Evolutionary conservation across 441 rosid species (phyloP).

Genomic region (Iberis amara): DNA sequence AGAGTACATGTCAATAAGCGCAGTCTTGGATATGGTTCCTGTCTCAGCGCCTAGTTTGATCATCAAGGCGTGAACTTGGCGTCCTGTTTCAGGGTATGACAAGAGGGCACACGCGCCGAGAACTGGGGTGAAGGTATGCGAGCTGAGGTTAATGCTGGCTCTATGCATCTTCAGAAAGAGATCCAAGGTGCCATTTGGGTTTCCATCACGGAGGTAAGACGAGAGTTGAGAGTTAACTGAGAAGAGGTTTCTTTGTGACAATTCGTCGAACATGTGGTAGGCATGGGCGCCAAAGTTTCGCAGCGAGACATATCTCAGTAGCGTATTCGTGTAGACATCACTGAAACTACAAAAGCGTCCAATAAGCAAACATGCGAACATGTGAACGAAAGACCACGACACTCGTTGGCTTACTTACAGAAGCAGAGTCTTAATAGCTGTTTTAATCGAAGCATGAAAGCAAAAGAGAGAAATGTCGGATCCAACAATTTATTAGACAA

Average conservation of each 20-base stretch:
- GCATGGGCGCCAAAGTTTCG: slow-evolving; percentile 14
- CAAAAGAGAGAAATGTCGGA: not conserved
- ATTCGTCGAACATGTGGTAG: slow-evolving; percentile 42
- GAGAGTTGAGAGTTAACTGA: slow-evolving; percentile 50
- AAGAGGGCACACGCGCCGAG: slow-evolving; percentile 54
- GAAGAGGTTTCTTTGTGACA: slow-evolving; percentile 38
- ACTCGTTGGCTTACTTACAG: slow-evolving; percentile 1
- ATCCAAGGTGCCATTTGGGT: slow-evolving; percentile 44
- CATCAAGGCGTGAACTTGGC: slow-evolving; percentile 69
- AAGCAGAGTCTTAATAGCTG: not conserved
- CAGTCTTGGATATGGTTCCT: slow-evolving; percentile 58
- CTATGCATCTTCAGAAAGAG: slow-evolving; percentile 41
- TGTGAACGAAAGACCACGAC: slow-evolving; percentile 11
- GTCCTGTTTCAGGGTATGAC: slow-evolving; percentile 43
- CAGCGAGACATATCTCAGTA: not conserved
- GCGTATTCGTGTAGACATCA: slow-evolving; percentile 1
- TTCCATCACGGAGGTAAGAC: slow-evolving; percentile 36
- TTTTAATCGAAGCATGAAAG: not conserved
- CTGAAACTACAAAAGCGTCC: not conserved
- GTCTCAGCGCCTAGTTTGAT: slow-evolving; percentile 47
- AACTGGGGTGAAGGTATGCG: slow-evolving; percentile 63
- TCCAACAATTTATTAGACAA: not conserved
- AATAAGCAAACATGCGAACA: slow-evolving; percentile 19
- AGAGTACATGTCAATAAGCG: slow-evolving; percentile 64
- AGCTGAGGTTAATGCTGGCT: slow-evolving; percentile 35